Percentiles rank a stretch among this genome's conserved stretches.
phyloP scores from a whole-genome alignment of 208 protist genomes.

The Baffinella frigidus region DNA sequence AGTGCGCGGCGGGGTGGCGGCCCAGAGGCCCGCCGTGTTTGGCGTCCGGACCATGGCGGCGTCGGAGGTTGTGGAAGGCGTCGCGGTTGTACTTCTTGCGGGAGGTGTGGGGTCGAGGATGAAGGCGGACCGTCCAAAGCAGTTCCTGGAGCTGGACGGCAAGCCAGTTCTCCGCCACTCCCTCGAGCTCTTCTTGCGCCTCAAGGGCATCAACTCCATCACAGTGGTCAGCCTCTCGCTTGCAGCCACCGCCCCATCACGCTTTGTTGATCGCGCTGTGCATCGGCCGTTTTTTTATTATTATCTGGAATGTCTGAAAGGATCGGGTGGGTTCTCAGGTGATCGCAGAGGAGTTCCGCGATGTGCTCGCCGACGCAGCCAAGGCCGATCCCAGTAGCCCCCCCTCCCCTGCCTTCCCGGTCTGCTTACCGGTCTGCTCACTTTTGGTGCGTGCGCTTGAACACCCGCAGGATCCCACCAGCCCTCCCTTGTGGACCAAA shows the following conservation, averaged over 20 bases:
- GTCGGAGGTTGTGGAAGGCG: slow-evolving; percentile 45
- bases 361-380: background rate
- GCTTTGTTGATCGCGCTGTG: no score
- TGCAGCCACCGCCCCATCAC: no score
- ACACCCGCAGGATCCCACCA: no score
- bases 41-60: no score
- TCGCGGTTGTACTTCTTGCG: slow-evolving; percentile 58
- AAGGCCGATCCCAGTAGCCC: background rate
- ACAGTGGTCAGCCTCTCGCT: background rate
- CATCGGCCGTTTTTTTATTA: no score
- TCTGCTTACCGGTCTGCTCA: background rate
- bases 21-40: no score
- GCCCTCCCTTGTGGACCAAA: no score
- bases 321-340: no score
- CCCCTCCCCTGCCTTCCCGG: background rate
- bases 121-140: slow-evolving; percentile 57
- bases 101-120: slow-evolving; percentile 64
- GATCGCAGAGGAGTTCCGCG: slow-evolving; percentile 56
- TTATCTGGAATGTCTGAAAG: no score
- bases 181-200: slow-evolving; percentile 42
- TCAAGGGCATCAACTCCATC: slow-evolving; percentile 12
- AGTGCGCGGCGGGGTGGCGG: no score
- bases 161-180: slow-evolving; percentile 54
- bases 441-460: background rate
- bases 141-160: slow-evolving; percentile 64